phyloP scores from a whole-genome alignment of 257 asterid genomes.

The Perilla frutescens region DNA sequence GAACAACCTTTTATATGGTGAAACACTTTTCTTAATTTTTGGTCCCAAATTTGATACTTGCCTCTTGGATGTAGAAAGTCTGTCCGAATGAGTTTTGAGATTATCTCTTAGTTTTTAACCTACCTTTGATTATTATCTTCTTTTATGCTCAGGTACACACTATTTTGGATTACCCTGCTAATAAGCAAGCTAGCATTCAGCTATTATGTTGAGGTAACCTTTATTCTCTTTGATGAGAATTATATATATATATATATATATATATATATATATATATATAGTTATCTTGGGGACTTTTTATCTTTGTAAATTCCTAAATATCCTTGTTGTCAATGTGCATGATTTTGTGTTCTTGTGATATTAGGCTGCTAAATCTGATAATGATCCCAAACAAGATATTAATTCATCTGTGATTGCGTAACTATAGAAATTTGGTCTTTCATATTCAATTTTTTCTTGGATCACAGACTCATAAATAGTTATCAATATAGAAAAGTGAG shows the following conservation, averaged over 20 bases:
- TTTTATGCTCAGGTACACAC: conserved; percentile 70
- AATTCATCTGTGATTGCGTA: no score
- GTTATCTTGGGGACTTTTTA: neutral
- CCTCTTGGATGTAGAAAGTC: conserved; percentile 10
- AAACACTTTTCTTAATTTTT: neutral
- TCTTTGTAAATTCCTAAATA: no score
- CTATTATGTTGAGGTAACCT: conserved; percentile 93
- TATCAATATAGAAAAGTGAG: no score
- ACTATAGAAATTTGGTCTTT: no score
- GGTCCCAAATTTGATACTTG: conserved; percentile 7
- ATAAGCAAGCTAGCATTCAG: conserved; percentile 97
- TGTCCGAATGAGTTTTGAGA: conserved; percentile 30
- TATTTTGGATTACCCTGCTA: conserved; percentile 91
- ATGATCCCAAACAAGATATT: no score
- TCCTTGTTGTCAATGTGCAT: no score
- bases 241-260: neutral
- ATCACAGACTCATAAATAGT: no score
- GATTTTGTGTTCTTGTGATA: no score
- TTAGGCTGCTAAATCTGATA: no score
- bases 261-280: conserved; percentile 4
- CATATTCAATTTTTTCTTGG: no score
- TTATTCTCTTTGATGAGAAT: conserved; percentile 1
- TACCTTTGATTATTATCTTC: conserved; percentile 14
- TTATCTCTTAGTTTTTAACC: conserved; percentile 12
- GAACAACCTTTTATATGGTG: neutral